Evolutionary conservation across 2,329 filamentous ascomycete genomes (phyloP).

Genomic region (Diaporthe nobilis): DNA sequence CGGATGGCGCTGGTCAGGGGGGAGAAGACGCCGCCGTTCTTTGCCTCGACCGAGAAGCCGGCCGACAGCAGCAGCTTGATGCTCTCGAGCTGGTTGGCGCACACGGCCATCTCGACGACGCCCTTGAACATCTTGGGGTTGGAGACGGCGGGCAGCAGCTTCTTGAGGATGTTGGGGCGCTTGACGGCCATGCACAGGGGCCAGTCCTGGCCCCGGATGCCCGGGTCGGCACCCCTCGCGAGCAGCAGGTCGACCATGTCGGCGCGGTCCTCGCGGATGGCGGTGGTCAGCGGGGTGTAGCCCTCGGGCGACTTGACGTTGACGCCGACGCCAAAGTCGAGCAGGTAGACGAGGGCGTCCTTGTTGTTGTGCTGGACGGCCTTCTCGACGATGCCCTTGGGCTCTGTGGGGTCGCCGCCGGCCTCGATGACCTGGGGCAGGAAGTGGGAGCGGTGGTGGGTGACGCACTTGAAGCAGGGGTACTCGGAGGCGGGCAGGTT

Average conservation of each 20-base stretch:
- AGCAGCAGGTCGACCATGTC: constrained; percentile 74
- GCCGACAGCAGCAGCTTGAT: constrained; percentile 75
- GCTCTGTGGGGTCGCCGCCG: constrained; percentile 70
- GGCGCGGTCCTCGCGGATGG: constrained; percentile 71
- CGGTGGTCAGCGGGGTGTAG: constrained; percentile 74
- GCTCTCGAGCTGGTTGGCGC: constrained; percentile 76
- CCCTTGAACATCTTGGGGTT: constrained; percentile 75
- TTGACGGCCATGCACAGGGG: constrained; percentile 78
- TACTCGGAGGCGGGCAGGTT: constrained; percentile 75
- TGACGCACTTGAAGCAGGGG: constrained; percentile 78
- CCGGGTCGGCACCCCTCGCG: constrained; percentile 71
- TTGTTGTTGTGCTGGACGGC: constrained; percentile 74
- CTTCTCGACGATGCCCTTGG: constrained; percentile 76
- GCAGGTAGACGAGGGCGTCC: constrained; percentile 71
- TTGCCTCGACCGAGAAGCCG: constrained; percentile 78
- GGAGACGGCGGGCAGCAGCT: constrained; percentile 69
- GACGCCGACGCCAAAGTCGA: constrained; percentile 71
- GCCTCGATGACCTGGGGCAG: constrained; percentile 72
- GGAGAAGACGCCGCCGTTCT: constrained; percentile 80
- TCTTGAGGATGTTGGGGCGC: constrained; percentile 71
- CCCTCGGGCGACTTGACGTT: constrained; percentile 72
- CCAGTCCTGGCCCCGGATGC: constrained; percentile 77
- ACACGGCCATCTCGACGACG: constrained; percentile 77
- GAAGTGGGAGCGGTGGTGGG: constrained; percentile 73
- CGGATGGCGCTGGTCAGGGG: constrained; percentile 77